Evolutionary conservation across 768 basidiomycete species (phyloP), one percentile per base, ranked within the genome.

Genomic region (Cyclocybe cylindracea): DNA sequence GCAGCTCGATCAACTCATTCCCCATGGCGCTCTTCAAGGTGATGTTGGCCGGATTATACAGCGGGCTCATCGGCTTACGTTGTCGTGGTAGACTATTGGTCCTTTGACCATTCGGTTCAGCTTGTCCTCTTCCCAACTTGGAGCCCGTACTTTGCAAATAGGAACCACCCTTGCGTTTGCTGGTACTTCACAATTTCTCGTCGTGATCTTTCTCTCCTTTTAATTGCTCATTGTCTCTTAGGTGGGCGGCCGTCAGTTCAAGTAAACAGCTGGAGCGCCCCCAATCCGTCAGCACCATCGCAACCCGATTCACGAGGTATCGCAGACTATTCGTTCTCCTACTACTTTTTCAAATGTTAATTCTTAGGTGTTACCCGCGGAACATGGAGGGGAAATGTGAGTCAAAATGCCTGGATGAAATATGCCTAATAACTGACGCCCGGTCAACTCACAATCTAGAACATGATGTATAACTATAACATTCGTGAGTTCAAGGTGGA

Each of bases 11-110:
- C 50, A 56, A 45, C 44, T 46, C 48, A 11, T 68, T 73, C 63
- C 70, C 71, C 9, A 68, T 73, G 70, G 69, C 67, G 13, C 52
- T 68, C n/a, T 73, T 73, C 64, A 65, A 73, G 64, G 65, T 61
- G 2, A 40, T 40, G 29, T 36, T 18, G 11, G 37, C 38, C 18
- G n/a, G 16, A 32, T 33, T 8, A 18, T 36, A 33, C 18, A 19
- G 18, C 4, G 13, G 34, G 18, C 29, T 24, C 10, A 11, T 32
- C 24, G 32, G 34, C 38, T 19, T 18, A 11, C 32, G 18, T 39
- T 29, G 16, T 11, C 6, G 14, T 16, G 10, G 10, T 41, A 66
- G 64, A 61, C 60, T n/a, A 56, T 73, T 44, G 71, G 70, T 5
- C 35, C 70, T 10, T 56, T 68, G 7, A 71, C 67, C 6, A 59